Evolutionary conservation across 805 yeast species (phyloP), one percentile per base, ranked within the genome.

Genomic region (Saccharomycopsis sp.): DNA sequence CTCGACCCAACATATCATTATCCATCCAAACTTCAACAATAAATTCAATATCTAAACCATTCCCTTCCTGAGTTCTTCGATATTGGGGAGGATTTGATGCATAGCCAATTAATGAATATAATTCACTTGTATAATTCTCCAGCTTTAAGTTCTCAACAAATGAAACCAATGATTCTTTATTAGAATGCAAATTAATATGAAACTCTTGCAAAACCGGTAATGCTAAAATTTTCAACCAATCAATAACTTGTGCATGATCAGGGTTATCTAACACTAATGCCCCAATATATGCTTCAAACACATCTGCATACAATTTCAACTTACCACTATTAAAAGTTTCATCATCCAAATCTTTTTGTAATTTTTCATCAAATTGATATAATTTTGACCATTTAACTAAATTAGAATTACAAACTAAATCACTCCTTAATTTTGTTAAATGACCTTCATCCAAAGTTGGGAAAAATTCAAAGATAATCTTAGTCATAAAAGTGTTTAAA

Each of bases 211-310:
- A 24, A 16, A 32, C 19, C 7, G 43, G 47, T 13, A 28, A 17
- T 26, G 29, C 28, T 19, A 49, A 32, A 11, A 17, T 11, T 13
- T 36, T 34, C 8, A 49, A 14, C 47, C 50, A 49, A 9, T 31
- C 16, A 16, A 33, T 29, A 36, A 90, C 77, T 38, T 82, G 62
- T 1, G 88, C 78, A 7, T 36, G 26, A 20, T 23, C 37, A 13
- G 21, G 6, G 20, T 24, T 21, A 17, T 43, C 44, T 4, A 39
- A 24, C 31, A 41, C 35, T 26, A 90, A 61, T 0, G 94, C 98
- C 4, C 96, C 97, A 38, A 93, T 71, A 54, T 90, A 90, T 0
- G 97, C 96, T 63, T 93, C 98, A 59, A 90, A 85, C 0, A 84
- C 78, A 67, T 90, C 98, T 0, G 97, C 96, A 56, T 73, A 74